Evolutionary conservation across 2,329 filamentous ascomycete genomes (phyloP).

Genomic region (Aureobasidium subglaciale): DNA sequence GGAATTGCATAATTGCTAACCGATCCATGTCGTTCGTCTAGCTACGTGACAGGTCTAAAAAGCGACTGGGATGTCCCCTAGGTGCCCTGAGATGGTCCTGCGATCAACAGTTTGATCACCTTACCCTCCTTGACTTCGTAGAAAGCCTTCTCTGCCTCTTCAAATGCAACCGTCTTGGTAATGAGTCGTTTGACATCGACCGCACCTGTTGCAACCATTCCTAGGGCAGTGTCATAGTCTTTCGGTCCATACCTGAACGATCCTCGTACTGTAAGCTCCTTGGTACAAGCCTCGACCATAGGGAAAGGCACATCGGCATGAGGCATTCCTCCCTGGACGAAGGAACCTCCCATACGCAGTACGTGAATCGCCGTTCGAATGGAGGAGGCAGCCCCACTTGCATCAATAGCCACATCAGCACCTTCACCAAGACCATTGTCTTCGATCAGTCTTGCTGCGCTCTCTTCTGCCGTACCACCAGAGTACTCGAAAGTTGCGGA

Average conservation of each 20-base stretch:
- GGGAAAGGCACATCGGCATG: constrained; percentile 22
- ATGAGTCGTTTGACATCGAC: constrained; percentile 18
- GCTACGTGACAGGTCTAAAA: too few relatives aligned
- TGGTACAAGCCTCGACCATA: constrained; percentile 21
- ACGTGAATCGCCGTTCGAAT: constrained; percentile 40
- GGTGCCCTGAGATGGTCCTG: constrained; percentile 13
- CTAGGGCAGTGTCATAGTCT: constrained; percentile 23
- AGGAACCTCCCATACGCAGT: constrained; percentile 39
- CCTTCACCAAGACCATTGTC: constrained; percentile 33
- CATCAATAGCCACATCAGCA: constrained; percentile 42
- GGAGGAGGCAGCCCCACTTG: constrained; percentile 38
- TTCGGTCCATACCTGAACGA: constrained; percentile 27
- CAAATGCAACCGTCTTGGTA: constrained; percentile 20
- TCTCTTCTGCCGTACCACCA: constrained; percentile 15
- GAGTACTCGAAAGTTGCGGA: constrained; percentile 20
- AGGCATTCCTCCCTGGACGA: constrained; percentile 24
- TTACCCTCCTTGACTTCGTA: constrained; percentile 17
- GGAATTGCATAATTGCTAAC: too few relatives aligned
- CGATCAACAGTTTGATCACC: constrained; percentile 24
- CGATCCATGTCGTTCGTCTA: too few relatives aligned
- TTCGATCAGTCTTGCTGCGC: constrained; percentile 18
- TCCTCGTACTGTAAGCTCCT: constrained; percentile 23
- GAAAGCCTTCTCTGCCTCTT: constrained; percentile 20
- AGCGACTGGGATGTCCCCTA: too few relatives aligned
- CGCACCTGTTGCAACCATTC: constrained; percentile 18